phyloP scores from a whole-genome alignment of 192 early-diverging fungal genomes.

The Backusella psychrophila region DNA sequence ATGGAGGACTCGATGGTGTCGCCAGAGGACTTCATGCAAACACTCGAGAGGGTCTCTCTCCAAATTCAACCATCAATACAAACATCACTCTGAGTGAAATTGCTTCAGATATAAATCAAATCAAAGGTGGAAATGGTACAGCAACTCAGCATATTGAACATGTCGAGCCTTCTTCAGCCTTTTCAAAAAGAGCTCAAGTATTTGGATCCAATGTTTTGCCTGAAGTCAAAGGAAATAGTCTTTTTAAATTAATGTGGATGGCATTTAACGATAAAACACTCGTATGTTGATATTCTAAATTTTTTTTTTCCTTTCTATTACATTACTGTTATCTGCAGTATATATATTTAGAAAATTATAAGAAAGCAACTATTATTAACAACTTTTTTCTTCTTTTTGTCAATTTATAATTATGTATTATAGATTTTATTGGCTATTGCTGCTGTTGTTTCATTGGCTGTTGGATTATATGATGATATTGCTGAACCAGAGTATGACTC shows the following conservation, averaged over 20 bases:
- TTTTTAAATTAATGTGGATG: slow-evolving; percentile 78
- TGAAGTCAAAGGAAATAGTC: slow-evolving; percentile 61
- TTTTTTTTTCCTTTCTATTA: not conserved
- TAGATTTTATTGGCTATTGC: slow-evolving; percentile 75
- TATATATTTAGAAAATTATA: not conserved
- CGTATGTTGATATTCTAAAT: slow-evolving; percentile 28
- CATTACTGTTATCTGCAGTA: not conserved
- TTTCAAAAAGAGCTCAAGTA: slow-evolving; percentile 52
- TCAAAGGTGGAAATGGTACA: not conserved
- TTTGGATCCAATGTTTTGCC: slow-evolving; percentile 78
- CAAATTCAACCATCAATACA: slow-evolving; percentile 23
- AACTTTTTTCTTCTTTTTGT: not conserved
- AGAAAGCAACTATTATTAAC: slow-evolving; percentile 9
- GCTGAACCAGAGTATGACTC: slow-evolving; percentile 40
- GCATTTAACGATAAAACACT: slow-evolving; percentile 82
- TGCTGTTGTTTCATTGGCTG: slow-evolving; percentile 72
- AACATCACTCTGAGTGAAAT: slow-evolving; percentile 37
- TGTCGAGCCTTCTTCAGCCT: not conserved
- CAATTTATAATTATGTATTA: not conserved
- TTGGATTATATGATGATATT: slow-evolving; percentile 84
- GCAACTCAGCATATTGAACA: not conserved
- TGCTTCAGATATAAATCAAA: not conserved
- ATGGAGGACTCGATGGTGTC: slow-evolving; percentile 55
- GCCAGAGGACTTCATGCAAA: slow-evolving; percentile 47
- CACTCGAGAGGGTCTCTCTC: slow-evolving; percentile 41